Base-by-base conservation (phyloP, 2,329 filamentous ascomycete genomes). In the Hymenoscyphus salicellus region DNA sequence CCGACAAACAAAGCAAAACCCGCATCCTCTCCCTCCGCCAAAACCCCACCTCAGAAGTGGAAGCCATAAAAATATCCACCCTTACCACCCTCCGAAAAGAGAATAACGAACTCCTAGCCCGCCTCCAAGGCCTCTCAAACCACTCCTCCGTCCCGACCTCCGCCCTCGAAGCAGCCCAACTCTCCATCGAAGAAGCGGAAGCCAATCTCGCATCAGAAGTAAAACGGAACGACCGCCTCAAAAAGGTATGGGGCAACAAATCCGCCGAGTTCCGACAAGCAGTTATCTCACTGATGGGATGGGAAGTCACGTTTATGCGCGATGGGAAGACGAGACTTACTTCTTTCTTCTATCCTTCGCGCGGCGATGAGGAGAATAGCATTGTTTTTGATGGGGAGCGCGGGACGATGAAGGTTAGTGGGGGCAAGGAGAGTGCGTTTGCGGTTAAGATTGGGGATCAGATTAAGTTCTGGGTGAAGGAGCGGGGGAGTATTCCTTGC, bases 381-480 rank as follows among this genome's bases (percentile, higher is more conserved):
- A 89, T 90, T 66, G 87, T 97, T 0, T 97, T 97, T 76, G 93
- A 97, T 77, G 93, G 93, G 60, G 93, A 97, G 79, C 88, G 90
- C 64, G 95, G 94, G 7, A 97, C 93, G 0, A 99, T 99, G 95
- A 99, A 99, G 83, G 91, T 99, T 64, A 91, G 89, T 38, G 95
- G 95, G 1, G 95, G 95, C 0, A 91, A 93, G 1, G 86, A 91
- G 74, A 96, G 92, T 74, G 83, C 87, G 14, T 99, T 99, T 78
- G 95, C 93, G 1, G 80, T 86, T 63, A 89, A 93, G 77, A 97
- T 99, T 68, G 85, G 85, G 69, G 90, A 92, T 73, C 86, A 93
- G 76, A 94, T 97, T 73, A 89, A 92, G 69, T 98, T 97, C 77
- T 99, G 95, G 94, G 94, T 98, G 0, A 86, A 96, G 73, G 93